Percentiles rank a stretch among this genome's conserved stretches.
These are phyloP conservation scores for Mycena sanguinolenta DNA, from an alignment of 768 basidiomycete genomes.

Conservation along the genomic window DNA sequence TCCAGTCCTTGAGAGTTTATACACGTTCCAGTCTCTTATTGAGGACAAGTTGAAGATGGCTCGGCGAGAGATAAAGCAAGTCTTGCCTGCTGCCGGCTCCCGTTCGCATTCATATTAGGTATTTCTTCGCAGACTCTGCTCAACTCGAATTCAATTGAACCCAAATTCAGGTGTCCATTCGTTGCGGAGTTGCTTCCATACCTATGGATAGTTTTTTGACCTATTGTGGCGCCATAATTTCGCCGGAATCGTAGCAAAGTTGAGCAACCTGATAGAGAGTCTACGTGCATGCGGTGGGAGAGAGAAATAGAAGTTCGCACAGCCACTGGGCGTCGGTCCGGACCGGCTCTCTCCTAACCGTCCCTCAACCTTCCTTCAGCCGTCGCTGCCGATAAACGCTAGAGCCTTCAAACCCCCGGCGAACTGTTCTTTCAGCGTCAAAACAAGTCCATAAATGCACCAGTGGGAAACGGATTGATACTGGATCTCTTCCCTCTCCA, in stretches of 20 bases:
- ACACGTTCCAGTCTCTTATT: slow-evolving; percentile 61
- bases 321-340: slow-evolving; percentile 4
- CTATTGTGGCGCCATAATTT: too few species aligned
- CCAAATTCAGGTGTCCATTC: too few species aligned
- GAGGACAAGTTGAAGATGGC: slow-evolving; percentile 70
- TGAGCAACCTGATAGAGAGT: too few species aligned
- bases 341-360: neutral
- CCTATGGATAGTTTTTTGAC: too few species aligned
- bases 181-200: too few species aligned
- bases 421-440: neutral
- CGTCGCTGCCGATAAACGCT: neutral
- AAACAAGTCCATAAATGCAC: neutral
- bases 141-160: neutral
- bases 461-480: neutral
- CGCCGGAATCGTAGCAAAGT: too few species aligned
- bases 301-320: too few species aligned
- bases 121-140: neutral
- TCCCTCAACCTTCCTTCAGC: neutral
- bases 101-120: neutral
- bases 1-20: neutral
- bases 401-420: neutral
- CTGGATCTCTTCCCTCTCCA: neutral
- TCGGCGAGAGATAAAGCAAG: slow-evolving; percentile 71
- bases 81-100: slow-evolving; percentile 57
- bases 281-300: too few species aligned